Percentiles rank a stretch among this genome's conserved stretches.
Conservation (phyloP, 768 basidiomycete species). For the Coprinopsis cinerea region DNA sequence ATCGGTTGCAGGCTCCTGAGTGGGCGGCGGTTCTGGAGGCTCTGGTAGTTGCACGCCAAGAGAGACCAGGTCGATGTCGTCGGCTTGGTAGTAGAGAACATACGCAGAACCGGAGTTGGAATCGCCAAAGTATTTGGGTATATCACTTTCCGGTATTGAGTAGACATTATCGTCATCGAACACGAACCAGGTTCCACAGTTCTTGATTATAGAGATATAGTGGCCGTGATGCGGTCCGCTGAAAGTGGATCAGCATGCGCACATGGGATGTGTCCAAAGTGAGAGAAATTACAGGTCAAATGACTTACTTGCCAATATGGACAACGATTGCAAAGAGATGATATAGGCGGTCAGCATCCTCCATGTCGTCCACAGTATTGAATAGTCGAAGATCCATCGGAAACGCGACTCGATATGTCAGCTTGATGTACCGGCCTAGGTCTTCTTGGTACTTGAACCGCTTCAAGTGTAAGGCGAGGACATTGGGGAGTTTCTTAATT, state of each 20-base stretch:
- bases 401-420: constrained; percentile 95
- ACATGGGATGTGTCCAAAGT: constrained; percentile 1
- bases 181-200: constrained; percentile 77
- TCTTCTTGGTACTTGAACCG: constrained; percentile 99
- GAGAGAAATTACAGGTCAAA: constrained; percentile 13
- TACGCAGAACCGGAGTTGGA: constrained; percentile 85
- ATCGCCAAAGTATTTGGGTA: constrained; percentile 93
- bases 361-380: constrained; percentile 92
- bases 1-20: not conserved
- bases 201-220: constrained; percentile 93
- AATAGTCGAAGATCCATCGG: constrained; percentile 92
- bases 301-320: constrained; percentile 93
- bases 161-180: constrained; percentile 96
- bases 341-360: constrained; percentile 89
- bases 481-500: constrained; percentile 92
- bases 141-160: constrained; percentile 82
- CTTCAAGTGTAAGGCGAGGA: constrained; percentile 94
- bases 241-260: constrained; percentile 14
- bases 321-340: constrained; percentile 95
- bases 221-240: constrained; percentile 99
- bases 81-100: constrained; percentile 95
- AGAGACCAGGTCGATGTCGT: constrained; percentile 69
- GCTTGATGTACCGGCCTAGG: constrained; percentile 84
- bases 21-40: constrained; percentile 19
- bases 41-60: constrained; percentile 55